Evolutionary conservation across 2,329 filamentous ascomycete genomes (phyloP), one percentile per base, ranked within the genome.

Genomic region (Pseudogymnoascus sp.): DNA sequence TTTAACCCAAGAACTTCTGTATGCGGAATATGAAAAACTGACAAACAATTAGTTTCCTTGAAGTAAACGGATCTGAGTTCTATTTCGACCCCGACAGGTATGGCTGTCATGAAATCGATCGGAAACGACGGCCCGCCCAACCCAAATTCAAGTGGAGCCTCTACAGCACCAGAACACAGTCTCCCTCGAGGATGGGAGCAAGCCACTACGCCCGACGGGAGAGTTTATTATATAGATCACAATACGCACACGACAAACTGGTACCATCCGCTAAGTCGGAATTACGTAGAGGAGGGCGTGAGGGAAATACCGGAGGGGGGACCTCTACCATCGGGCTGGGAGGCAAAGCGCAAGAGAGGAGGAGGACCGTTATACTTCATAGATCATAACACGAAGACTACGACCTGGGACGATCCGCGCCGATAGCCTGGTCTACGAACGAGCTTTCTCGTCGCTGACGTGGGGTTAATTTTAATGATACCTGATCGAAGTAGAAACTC

Each of bases 371-470:
- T 99, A 17, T 99, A 99, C 78, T 99, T 99, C 75, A 95, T 99
- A 53, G 95, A 99, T 72, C 95, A 99, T 79, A 99, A 99, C 78
- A 99, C 95, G 46, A 99, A 99, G 82, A 99, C 95, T 0, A 99
- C 95, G 3, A 99, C 95, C 0, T 99, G 95, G 95, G 95, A 99
- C 73, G 95, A 99, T 72, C 95, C 95, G 37, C 86, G 95, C 29
- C 50, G 26, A 33, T 56, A 56, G 29, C 7, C 26, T 86, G 93
- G 5, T 29, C 44, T 17, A 50, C 15, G 44, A 26, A 15, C 23
- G 15, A 29, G 19, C 23, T 17, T 50, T 23, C 15, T n/a, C 23
- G 21, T 50, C 29, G 23, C 13, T 56, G 29, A 33, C 26, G 5
- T 19, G 50, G 50, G 50, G 50, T 33, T 33, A 33, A 21, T 19